Evolutionary conservation across 305 asterid genomes (phyloP).

Genomic region (Solanum hybrid): DNA sequence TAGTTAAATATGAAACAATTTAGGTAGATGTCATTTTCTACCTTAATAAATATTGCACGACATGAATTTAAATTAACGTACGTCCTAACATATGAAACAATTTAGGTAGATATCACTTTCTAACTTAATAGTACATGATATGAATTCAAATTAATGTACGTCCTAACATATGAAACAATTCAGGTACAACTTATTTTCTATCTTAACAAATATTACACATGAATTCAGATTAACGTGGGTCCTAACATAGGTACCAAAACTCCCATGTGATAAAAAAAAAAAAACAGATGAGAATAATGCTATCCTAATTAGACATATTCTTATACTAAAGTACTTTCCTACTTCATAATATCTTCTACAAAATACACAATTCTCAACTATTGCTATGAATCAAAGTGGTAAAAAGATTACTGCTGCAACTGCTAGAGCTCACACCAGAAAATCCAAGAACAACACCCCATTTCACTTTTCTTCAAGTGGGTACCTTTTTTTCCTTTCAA

Average conservation of each 20-base stretch:
- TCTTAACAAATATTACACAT: neutral
- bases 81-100: too few species aligned
- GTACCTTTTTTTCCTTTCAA: neutral
- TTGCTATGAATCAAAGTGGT: neutral
- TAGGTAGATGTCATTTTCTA: neutral
- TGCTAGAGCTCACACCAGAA: slow-evolving; percentile 34
- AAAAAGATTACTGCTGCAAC: slow-evolving; percentile 35
- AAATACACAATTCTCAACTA: neutral
- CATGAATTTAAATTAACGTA: neutral
- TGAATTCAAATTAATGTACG: neutral
- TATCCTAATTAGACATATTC: neutral
- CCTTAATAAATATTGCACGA: neutral
- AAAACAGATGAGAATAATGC: neutral
- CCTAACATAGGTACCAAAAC: neutral
- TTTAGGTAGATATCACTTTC: too few species aligned
- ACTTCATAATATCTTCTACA: neutral
- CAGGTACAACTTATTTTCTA: neutral
- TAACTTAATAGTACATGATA: too few species aligned
- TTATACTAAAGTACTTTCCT: neutral
- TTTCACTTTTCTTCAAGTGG: slow-evolving; percentile 21
- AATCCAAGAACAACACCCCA: slow-evolving; percentile 10
- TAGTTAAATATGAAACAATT: neutral
- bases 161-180: neutral
- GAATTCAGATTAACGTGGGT: neutral
- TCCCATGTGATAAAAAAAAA: neutral